Evolutionary conservation across 2,329 filamentous ascomycete genomes (phyloP).

Genomic region (Cercospora canescens): DNA sequence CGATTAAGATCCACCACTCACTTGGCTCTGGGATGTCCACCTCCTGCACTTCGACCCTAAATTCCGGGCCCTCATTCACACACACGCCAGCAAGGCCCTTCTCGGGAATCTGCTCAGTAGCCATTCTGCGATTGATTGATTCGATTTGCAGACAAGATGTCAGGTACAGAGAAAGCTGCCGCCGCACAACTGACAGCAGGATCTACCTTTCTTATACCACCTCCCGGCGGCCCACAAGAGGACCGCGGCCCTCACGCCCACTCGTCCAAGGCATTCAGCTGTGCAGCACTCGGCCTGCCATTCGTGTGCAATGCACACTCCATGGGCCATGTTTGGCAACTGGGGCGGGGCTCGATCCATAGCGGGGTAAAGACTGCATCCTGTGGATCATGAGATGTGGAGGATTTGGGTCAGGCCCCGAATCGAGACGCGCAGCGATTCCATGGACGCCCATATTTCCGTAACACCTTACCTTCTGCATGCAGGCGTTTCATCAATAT

Average conservation of each 20-base stretch:
- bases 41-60: conserved; percentile 48
- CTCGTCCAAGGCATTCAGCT: background rate
- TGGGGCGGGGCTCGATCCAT: background rate
- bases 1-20: conserved; percentile 26
- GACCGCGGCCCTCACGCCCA: background rate
- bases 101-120: conserved; percentile 40
- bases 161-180: background rate
- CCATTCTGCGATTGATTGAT: background rate
- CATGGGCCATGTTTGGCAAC: background rate
- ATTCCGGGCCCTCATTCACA: conserved; percentile 52
- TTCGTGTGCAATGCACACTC: background rate
- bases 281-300: background rate
- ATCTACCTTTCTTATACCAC: background rate
- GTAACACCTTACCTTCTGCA: background rate
- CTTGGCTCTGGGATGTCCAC: conserved; percentile 52
- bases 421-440: background rate
- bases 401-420: background rate
- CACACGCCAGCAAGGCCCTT: conserved; percentile 54
- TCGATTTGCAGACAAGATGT: background rate
- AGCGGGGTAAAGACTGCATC: background rate
- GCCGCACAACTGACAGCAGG: background rate
- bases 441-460: background rate
- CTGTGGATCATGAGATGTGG: background rate
- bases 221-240: background rate
- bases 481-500: background rate